Evolutionary conservation across 2,329 filamentous ascomycete species (phyloP).

Genomic region (Cyanodermella asteris): DNA sequence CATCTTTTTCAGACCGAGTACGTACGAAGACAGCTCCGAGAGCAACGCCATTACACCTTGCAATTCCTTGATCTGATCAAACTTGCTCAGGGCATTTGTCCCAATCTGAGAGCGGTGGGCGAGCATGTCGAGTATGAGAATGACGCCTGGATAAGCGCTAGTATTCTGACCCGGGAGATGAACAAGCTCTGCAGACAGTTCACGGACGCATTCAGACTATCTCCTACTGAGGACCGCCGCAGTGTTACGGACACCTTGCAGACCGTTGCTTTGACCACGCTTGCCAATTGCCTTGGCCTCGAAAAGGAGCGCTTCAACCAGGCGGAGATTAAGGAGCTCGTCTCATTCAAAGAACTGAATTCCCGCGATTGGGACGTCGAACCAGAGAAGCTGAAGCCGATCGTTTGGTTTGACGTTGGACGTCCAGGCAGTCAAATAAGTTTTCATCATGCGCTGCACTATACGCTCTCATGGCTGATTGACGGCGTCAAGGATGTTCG

Average conservation of each 20-base stretch:
- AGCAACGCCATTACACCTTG: constrained; percentile 66
- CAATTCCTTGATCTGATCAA: constrained; percentile 94
- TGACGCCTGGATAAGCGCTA: constrained; percentile 93
- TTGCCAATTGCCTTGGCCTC: constrained; percentile 72
- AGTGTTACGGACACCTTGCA: constrained; percentile 51
- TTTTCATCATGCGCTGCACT: constrained; percentile 93
- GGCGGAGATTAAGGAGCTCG: constrained; percentile 69
- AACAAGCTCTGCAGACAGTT: constrained; percentile 80
- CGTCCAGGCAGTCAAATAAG: constrained; percentile 82
- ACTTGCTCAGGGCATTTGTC: constrained; percentile 89
- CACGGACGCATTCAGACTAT: constrained; percentile 61
- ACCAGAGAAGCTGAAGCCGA: constrained; percentile 30
- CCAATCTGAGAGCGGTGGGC: constrained; percentile 73
- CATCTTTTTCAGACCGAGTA: constrained; percentile 76
- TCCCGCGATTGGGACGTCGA: constrained; percentile 59
- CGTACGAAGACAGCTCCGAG: constrained; percentile 65
- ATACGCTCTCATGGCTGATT: constrained; percentile 85
- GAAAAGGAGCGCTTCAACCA: constrained; percentile 70
- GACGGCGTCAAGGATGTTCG: constrained; percentile 66
- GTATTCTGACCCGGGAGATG: constrained; percentile 81
- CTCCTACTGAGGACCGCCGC: constrained; percentile 38
- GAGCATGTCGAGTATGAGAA: constrained; percentile 98
- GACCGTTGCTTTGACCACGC: constrained; percentile 59
- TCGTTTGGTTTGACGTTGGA: constrained; percentile 76
- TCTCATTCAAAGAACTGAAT: constrained; percentile 55